phyloP scores from a whole-genome alignment of 345 rosid species.

The Moricandia moricandioides region DNA sequence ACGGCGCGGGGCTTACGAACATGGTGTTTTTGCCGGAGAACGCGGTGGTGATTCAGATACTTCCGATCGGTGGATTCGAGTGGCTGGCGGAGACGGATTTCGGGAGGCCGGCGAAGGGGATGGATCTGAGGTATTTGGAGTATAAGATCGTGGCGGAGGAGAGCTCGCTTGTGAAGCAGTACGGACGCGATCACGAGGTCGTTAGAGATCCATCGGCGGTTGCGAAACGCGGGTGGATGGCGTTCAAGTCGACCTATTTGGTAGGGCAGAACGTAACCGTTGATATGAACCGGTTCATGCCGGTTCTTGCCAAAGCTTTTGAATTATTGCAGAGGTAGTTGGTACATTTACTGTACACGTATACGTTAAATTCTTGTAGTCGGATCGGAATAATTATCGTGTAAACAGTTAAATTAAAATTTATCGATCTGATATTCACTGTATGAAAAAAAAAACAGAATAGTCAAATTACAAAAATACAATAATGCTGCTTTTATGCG shows the following conservation, averaged over 20 bases:
- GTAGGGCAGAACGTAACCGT: slow-evolving; percentile 58
- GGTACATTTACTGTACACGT: not conserved
- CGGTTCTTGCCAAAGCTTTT: slow-evolving; percentile 57
- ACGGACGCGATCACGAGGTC: slow-evolving; percentile 51
- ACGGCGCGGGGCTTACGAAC: slow-evolving; percentile 86
- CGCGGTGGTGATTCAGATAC: slow-evolving; percentile 70
- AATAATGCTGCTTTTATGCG: no score
- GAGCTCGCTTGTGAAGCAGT: slow-evolving; percentile 54
- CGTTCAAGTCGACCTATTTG: slow-evolving; percentile 58
- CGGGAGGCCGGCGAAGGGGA: slow-evolving; percentile 53
- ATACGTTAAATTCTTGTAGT: slow-evolving; percentile 23
- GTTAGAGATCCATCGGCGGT: slow-evolving; percentile 50
- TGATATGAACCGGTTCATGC: slow-evolving; percentile 58
- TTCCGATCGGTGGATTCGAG: slow-evolving; percentile 64
- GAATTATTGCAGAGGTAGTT: slow-evolving; percentile 41
- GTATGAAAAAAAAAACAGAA: no score
- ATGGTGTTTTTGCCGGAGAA: slow-evolving; percentile 76
- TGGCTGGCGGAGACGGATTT: slow-evolving; percentile 56
- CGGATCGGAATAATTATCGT: not conserved
- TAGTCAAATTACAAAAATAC: no score
- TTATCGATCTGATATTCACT: not conserved
- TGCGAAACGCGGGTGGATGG: slow-evolving; percentile 54
- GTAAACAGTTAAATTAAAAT: not conserved
- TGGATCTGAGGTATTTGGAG: slow-evolving; percentile 65
- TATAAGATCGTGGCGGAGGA: slow-evolving; percentile 56